Evolutionary conservation across 2,329 filamentous ascomycete genomes (phyloP), one percentile per base, ranked within the genome.

Genomic region (Cladosporium sp.): DNA sequence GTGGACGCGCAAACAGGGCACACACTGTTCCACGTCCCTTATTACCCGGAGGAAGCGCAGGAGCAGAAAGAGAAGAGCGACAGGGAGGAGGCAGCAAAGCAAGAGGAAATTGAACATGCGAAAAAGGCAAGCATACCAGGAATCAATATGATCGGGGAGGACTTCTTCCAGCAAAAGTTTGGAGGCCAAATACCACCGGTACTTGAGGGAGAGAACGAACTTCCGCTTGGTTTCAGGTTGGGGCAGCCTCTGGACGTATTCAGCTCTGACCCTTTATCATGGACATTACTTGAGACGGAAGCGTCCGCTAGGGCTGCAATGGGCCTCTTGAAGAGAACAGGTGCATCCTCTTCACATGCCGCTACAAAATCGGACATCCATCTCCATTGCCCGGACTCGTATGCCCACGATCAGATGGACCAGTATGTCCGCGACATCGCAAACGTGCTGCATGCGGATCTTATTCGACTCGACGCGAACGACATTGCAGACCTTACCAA

Each of bases 401-500:
- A 81, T 42, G 80, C 81, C 78, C 39, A 82, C 79, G 58, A 70
- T 72, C 49, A 70, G 37, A 73, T 90, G 37, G 81, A 87, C 62
- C 73, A 76, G 3, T 75, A 89, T n/a, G 82, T 92, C 1, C 79
- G 84, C 60, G 80, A 84, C 52, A 75, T 88, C 43, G 88, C 88
- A 0, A 75, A 76, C 12, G 80, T 84, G 36, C 75, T 88, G 5
- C 76, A 75, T 6, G 87, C 89, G 3, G 85, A 93, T 64, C 68
- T 93, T 3, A 75, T 94, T 34, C 81, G 83, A 19, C 70, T 95
- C 11, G 83, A 87, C 67, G 84, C 89, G 1, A 82, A 86, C 62
- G 87, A 88, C 67, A 75, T 95, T 55, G 88, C 88, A 3, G 80
- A 87, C 51, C 76, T 94, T 25, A 80, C 87, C 0, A 88, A 87